Evolutionary conservation across 495 filamentous ascomycete genomes (phyloP), one percentile per base, ranked within the genome.

Genomic region (Articulospora tetracladia): DNA sequence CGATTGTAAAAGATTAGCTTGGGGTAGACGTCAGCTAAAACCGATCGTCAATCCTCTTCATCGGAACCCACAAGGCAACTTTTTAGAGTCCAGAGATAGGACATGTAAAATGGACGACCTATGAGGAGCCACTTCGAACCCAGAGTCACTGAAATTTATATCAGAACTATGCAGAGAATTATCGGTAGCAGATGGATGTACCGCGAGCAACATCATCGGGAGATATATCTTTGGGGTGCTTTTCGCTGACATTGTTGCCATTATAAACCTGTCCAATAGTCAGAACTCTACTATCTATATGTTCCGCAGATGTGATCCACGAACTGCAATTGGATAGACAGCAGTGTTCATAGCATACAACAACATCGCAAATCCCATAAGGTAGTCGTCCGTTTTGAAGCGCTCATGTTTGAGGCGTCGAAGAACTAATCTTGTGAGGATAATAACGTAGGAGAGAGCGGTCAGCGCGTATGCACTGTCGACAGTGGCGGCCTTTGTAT

Each of bases 31-130:
- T 22, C 25, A 20, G 26, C 30, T 47, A 6, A 30, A 23, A 34
- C 23, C 27, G 1, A 1, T 11, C 19, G 3, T 17, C 17, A 8
- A 17, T 1, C 27, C 25, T 24, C 25, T 24, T 24, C 17, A 46
- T 27, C 2, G n/a, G 24, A 44, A 53, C 49, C 19, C 26, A 65
- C 63, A 7, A 66, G 25, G 39, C 63, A 66, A 17, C n/a, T 52
- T 27, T 66, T 66, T 27, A 62, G 10, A n/a, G 46, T 26, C 63
- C 63, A 62, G 4, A 66, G 39, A 27, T 55, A 66, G 8, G 55
- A 44, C 22, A 57, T 24, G 26, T 54, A 59, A 17, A 61, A 56
- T n/a, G 26, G 15, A 13, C 51, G 54, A 25, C 55, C 55, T 8
- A 59, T 30, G 13, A 59, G 30, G 8, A 55, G 1, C 13, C 30